Base-by-base conservation (phyloP, 768 basidiomycete genomes). In the Dioszegia aurantiaca region DNA sequence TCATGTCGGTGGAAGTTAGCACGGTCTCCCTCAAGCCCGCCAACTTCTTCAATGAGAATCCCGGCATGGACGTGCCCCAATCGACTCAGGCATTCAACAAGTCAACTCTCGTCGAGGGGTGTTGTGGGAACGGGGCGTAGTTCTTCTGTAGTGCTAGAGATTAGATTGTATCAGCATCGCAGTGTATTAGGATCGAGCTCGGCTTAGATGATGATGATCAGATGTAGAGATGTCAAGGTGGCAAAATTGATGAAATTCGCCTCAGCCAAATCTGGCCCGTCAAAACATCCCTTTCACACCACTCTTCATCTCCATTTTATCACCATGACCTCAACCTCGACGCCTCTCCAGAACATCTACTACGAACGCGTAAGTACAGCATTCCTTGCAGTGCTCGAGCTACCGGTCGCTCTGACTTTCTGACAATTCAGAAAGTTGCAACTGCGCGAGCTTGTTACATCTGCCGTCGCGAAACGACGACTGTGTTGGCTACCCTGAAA, bases 401-500 rank as follows among this genome's bases (percentile, higher is more conserved):
- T 33, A 6, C 33, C 33, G 14, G 33, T 33, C 33, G 33, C 8
- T 6, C 6, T 33, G 33, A 33, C n/a, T n/a, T 9, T 37, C 9
- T 10, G 40, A 42, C 6, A 21, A 16, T n/a, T 36, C 73, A 93
- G 90, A 84, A 86, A 41, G 84, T 85, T 54, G 90, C 82, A 30
- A 91, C 90, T 1, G 78, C 86, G 8, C 86, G 84, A 74, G 81
- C 87, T 17, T 95, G 76, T 52, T 77, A 76, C 54, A 72, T 78
- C 44, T 79, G 92, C 79, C 83, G 81, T 75, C 85, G 86, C 68
- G 87, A 88, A 8, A 90, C 90, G 0, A 84, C 83, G 19, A 88
- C 83, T 12, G 91, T 93, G 28, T 84, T 95, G 21, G 88, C 90
- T 21, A 94, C 90, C 2, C 78, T 86, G 61, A 85, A 88, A 70